Conservation (phyloP, 139 green algal genomes). For the Yamagishiella unicocca region DNA sequence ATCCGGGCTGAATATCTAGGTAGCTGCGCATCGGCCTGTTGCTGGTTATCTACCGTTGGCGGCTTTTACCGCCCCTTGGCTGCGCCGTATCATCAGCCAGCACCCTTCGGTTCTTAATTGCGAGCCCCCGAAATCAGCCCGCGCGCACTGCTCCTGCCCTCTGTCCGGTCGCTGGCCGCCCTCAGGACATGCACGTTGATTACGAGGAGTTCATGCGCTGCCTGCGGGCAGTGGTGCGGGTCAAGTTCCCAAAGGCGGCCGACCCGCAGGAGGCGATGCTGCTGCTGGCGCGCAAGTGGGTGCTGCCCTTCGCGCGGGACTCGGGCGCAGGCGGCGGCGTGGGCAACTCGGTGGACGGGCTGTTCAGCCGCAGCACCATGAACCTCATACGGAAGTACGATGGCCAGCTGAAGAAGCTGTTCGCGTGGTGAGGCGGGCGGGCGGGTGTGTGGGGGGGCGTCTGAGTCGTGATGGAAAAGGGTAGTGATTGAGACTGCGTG, state of each 20-base stretch:
- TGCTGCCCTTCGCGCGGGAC: slow-evolving; percentile 42
- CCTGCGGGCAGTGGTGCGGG: slow-evolving; percentile 23
- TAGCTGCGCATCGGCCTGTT: too few relatives aligned
- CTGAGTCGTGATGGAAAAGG: not conserved
- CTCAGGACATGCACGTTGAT: slow-evolving; percentile 29
- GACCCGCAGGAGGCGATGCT: slow-evolving; percentile 11
- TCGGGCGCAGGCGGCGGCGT: not conserved
- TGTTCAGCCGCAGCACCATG: slow-evolving; percentile 38
- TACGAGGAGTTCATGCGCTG: slow-evolving; percentile 32
- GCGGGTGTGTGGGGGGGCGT: not conserved
- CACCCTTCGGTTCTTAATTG: too few relatives aligned
- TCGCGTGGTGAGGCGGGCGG: slow-evolving; percentile 14
- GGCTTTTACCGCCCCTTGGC: too few relatives aligned
- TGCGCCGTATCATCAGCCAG: too few relatives aligned
- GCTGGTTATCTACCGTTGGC: too few relatives aligned
- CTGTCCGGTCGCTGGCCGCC: too few relatives aligned
- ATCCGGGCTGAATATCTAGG: too few relatives aligned
- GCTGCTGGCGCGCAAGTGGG: slow-evolving; percentile 33
- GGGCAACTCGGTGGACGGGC: slow-evolving; percentile 9
- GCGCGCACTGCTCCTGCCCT: too few relatives aligned
- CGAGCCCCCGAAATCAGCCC: too few relatives aligned
- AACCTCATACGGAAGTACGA: slow-evolving; percentile 43
- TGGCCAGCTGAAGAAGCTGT: slow-evolving; percentile 37
- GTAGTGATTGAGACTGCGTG: too few relatives aligned
- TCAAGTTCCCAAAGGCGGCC: slow-evolving; percentile 19